A percentile compares a stretch with the other conserved stretches of the same genome.
Evolutionary conservation across 805 yeast species (phyloP).

Genomic region (Kluyveromyces nonfermentans): DNA sequence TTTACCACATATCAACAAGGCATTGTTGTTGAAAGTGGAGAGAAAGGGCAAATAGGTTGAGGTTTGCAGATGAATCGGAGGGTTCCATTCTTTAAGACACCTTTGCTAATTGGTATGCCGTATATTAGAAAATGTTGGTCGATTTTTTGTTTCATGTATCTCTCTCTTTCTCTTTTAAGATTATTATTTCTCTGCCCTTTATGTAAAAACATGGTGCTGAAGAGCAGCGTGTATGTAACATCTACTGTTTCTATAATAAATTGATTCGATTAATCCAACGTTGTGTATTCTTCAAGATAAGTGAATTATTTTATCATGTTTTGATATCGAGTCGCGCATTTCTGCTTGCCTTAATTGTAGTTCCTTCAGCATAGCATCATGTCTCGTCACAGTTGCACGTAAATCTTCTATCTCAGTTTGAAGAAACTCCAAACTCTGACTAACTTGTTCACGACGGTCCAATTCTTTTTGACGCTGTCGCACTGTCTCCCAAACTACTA

Average conservation of each 20-base stretch:
- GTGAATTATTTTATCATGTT: too few relatives aligned
- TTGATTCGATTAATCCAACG: not conserved
- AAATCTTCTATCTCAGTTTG: slow-evolving; percentile 62
- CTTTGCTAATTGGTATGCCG: not conserved
- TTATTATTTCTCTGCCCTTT: not conserved
- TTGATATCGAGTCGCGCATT: not conserved
- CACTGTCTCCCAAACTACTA: slow-evolving; percentile 61
- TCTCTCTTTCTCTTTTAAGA: not conserved
- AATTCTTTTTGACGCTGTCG: slow-evolving; percentile 58
- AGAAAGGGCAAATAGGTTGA: slow-evolving; percentile 31
- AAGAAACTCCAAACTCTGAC: slow-evolving; percentile 60
- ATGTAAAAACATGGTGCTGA: not conserved
- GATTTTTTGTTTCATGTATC: not conserved
- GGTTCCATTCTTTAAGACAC: not conserved
- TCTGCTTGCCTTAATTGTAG: not conserved
- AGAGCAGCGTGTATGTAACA: not conserved
- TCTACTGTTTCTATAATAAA: not conserved
- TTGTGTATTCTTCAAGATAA: too few relatives aligned
- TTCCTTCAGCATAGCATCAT: not conserved
- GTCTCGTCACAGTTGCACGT: slow-evolving; percentile 21
- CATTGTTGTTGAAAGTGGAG: slow-evolving; percentile 68
- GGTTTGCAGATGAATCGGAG: not conserved
- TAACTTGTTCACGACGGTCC: slow-evolving; percentile 51
- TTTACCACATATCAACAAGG: slow-evolving; percentile 84
- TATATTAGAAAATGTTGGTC: not conserved